phyloP scores from a whole-genome alignment of 805 yeast species.

The Saccharomyces cerevisiae region DNA sequence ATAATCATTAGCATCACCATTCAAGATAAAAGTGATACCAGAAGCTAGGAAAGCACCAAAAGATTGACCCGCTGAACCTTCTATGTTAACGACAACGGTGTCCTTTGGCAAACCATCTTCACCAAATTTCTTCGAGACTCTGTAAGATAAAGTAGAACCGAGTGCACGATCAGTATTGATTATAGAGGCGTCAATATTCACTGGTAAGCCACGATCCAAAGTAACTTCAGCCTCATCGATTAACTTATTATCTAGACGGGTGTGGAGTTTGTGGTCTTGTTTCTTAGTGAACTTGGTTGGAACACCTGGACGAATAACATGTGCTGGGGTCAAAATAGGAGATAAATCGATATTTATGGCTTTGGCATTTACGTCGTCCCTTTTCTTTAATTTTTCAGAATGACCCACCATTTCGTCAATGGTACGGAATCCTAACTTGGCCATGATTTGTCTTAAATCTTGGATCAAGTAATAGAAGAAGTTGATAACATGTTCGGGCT shows the following conservation, averaged over 20 bases:
- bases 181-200: conserved; percentile 84
- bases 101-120: conserved; percentile 91
- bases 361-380: conserved; percentile 85
- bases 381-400: conserved; percentile 79
- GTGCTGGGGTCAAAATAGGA: conserved; percentile 95
- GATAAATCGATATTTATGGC: conserved; percentile 85
- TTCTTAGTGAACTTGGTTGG: conserved; percentile 86
- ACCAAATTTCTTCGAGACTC: conserved; percentile 89
- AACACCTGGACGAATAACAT: conserved; percentile 91
- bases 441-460: conserved; percentile 89
- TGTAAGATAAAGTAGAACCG: conserved; percentile 89
- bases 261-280: conserved; percentile 89
- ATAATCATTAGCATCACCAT: conserved; percentile 97
- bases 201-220: conserved; percentile 93
- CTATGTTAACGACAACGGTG: conserved; percentile 84
- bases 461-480: conserved; percentile 92
- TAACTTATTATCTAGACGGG: conserved; percentile 88
- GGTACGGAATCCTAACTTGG: conserved; percentile 88
- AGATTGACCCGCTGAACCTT: conserved; percentile 96
- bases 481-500: conserved; percentile 97
- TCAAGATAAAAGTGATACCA: conserved; percentile 89
- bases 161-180: conserved; percentile 94
- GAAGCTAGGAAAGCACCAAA: conserved; percentile 96
- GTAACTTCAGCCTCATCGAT: conserved; percentile 94
- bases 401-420: conserved; percentile 97